Base-by-base conservation (phyloP, 2,329 filamentous ascomycete genomes). In the Aspergillus caelatus region DNA sequence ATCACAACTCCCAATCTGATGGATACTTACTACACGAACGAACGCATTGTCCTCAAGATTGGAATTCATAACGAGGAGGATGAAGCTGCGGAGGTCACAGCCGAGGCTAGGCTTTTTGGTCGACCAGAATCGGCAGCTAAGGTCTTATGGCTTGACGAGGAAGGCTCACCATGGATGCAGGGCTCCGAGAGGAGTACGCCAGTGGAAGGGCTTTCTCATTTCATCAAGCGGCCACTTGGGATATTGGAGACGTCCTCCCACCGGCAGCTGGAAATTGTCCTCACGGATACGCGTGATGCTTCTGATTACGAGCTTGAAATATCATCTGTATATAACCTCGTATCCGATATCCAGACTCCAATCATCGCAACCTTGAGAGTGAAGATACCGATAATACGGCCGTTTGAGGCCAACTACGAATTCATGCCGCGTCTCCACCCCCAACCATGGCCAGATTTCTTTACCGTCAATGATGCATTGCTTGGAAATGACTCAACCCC, bases 391-490 rank as follows among this genome's bases (percentile, higher is more conserved):
- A 85, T 97, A 61, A 88, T 92, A 60, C 89, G 88, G 57, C 93
- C 94, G 0, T 98, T 99, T 71, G 93, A 97, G 78, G 92, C 93
- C 19, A 95, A 91, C 72, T 97, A 96, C 76, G 92, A 96, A 66
- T 88, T 98, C 65, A 84, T 89, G 14, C 93, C 95, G 12, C 86
- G 91, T 11, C 82, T 97, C 4, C 91, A 97, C 75, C 78, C 85
- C 0, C 89, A 91, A 56, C 83, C 88, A 2, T 99, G 95, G 94
- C 94, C 95, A 1, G 93, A 90, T 74, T 89, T 96, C 70, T 99
- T 98, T 77, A 84, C 88, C 58, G 81, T 86, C 21, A 84, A 88
- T 39, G 76, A 80, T 14, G 71, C 76, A 12, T 61, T 78, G 19
- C 70, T 75, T 3, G 72, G 73, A 4, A 66, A 72, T 23, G 68